Percentiles rank a stretch among this genome's conserved stretches.
Evolutionary conservation across 129 eudicot species (phyloP).

Genomic region (sunflower (Helianthus annuus)): HanXRQr2.0-SUNRISE NC_035439.2:112021917-112022416

Average conservation of each 20-base stretch:
- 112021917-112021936: too few species aligned
- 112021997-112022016: too few species aligned
- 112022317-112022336: constrained; percentile 51
- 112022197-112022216: not conserved
- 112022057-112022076: too few species aligned
- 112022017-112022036: too few species aligned
- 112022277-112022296: constrained; percentile 74
- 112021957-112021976: too few species aligned
- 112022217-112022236: constrained; percentile 45
- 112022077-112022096: too few species aligned
- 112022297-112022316: constrained; percentile 67
- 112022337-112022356: constrained; percentile 90
- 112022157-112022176: constrained; percentile 16
- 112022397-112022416: constrained; percentile 72
- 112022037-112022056: too few species aligned
- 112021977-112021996: too few species aligned
- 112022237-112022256: constrained; percentile 79
- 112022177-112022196: constrained; percentile 29
- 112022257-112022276: constrained; percentile 68
- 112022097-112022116: not conserved
- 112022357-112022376: constrained; percentile 85
- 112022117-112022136: too few species aligned
- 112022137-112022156: not conserved
- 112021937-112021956: too few species aligned
- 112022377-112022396: constrained; percentile 93